Conservation (phyloP, 2,329 filamentous ascomycete genomes). For the Colletotrichum sojae region DNA sequence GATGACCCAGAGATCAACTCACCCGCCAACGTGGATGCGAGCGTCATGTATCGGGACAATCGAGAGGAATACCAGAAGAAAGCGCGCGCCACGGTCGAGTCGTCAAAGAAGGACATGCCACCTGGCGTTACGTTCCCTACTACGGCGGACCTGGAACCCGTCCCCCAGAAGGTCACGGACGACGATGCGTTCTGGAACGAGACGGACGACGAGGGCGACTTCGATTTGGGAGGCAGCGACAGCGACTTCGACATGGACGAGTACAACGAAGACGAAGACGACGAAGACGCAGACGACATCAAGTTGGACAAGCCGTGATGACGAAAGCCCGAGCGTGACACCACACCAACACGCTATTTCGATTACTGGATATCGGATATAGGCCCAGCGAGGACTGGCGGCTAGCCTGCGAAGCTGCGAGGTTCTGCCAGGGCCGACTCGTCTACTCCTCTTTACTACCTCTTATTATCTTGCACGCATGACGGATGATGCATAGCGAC, state of each 20-base stretch:
- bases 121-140: slow-evolving; percentile 86
- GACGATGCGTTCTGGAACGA: slow-evolving; percentile 89
- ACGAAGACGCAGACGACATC: slow-evolving; percentile 69
- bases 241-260: slow-evolving; percentile 75
- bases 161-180: slow-evolving; percentile 72
- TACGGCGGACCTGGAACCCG: slow-evolving; percentile 72
- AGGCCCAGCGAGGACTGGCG: not conserved
- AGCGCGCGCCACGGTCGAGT: slow-evolving; percentile 79
- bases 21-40: slow-evolving; percentile 94
- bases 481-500: slow-evolving; percentile 42
- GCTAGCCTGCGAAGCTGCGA: not conserved
- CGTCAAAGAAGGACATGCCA: slow-evolving; percentile 85
- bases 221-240: slow-evolving; percentile 76
- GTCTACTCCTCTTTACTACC: not conserved
- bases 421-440: slow-evolving; percentile 7
- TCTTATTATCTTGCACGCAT: slow-evolving; percentile 32
- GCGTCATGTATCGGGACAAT: slow-evolving; percentile 85
- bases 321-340: not conserved
- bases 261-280: slow-evolving; percentile 70
- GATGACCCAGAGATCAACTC: slow-evolving; percentile 95
- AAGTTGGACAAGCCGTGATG: slow-evolving; percentile 15
- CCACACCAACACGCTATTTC: no score
- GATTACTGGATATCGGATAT: not conserved
- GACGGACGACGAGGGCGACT: slow-evolving; percentile 82
- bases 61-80: slow-evolving; percentile 77